Percentiles rank a stretch among this genome's conserved stretches.
Evolutionary conservation across 768 basidiomycete species (phyloP).

Genomic region (Scleroderma citrinum): DNA sequence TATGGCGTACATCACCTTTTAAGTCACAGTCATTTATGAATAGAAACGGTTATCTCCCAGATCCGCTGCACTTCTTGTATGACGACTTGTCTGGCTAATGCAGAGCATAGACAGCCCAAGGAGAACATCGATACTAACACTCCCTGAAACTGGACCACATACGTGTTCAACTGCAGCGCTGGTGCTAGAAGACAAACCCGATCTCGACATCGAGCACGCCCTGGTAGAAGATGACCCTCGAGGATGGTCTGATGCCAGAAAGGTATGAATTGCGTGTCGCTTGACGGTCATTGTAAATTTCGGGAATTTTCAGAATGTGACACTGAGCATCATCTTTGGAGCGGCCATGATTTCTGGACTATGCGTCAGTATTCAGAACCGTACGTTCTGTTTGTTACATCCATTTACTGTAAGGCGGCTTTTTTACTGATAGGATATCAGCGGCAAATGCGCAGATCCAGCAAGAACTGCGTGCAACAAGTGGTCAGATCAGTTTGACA

Average conservation of each 20-base stretch:
- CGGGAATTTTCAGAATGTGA: conserved; percentile 9
- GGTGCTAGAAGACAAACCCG: not conserved
- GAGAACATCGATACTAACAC: not conserved
- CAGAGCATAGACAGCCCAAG: not conserved
- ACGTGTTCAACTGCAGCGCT: not conserved
- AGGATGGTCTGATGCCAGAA: conserved; percentile 49
- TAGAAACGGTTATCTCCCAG: too few relatives aligned
- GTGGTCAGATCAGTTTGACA: conserved; percentile 58
- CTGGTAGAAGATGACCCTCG: conserved; percentile 58
- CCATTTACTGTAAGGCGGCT: too few relatives aligned
- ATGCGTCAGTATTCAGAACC: conserved; percentile 25
- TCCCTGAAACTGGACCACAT: not conserved
- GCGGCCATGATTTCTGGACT: conserved; percentile 27
- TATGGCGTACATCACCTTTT: too few relatives aligned
- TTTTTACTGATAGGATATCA: conserved; percentile 19
- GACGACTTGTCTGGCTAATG: too few relatives aligned
- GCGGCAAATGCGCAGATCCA: conserved; percentile 70
- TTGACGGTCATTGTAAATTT: too few relatives aligned
- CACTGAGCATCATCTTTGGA: conserved; percentile 19
- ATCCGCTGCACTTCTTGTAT: too few relatives aligned
- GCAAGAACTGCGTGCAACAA: conserved; percentile 52
- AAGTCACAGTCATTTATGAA: too few relatives aligned
- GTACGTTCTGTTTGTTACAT: conserved; percentile 8
- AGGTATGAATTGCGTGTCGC: conserved; percentile 33
- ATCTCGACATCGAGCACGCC: conserved; percentile 35